phyloP scores from a whole-genome alignment of 73 alveolate species.

The Stentor roeselii region DNA sequence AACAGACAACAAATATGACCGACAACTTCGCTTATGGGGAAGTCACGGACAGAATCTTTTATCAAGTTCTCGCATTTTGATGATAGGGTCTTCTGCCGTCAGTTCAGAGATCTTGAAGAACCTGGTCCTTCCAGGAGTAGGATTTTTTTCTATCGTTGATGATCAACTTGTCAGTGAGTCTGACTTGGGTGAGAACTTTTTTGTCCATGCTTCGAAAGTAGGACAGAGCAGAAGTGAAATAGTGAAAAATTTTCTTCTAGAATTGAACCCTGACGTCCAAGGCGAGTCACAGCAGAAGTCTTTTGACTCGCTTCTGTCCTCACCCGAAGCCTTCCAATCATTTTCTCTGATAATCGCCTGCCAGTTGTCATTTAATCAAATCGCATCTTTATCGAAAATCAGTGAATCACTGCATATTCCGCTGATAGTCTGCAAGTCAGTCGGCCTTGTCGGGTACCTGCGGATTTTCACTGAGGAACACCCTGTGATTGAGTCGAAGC shows the following conservation, averaged over 20 bases:
- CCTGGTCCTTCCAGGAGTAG: constrained; percentile 90
- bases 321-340: constrained; percentile 28
- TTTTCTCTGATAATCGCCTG: constrained; percentile 51
- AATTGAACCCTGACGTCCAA: constrained; percentile 89
- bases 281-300: constrained; percentile 57
- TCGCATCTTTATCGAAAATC: not conserved
- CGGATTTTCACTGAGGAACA: constrained; percentile 77
- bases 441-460: constrained; percentile 81
- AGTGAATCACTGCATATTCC: constrained; percentile 55
- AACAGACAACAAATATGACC: constrained; percentile 81
- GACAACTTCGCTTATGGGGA: constrained; percentile 84
- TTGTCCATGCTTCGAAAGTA: constrained; percentile 60
- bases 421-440: constrained; percentile 64
- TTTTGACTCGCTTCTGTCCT: constrained; percentile 32
- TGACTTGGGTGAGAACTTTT: constrained; percentile 90
- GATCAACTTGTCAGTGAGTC: constrained; percentile 64
- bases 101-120: constrained; percentile 91
- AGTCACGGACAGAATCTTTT: constrained; percentile 41
- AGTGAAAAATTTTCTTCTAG: constrained; percentile 65
- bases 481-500: constrained; percentile 76
- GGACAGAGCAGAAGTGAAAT: constrained; percentile 81
- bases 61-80: constrained; percentile 51
- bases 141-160: constrained; percentile 82
- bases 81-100: constrained; percentile 43
- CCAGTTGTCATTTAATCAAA: constrained; percentile 39